Conservation (phyloP, 78 protist genomes). For the Dictyostelium brefeldianum region DNA sequence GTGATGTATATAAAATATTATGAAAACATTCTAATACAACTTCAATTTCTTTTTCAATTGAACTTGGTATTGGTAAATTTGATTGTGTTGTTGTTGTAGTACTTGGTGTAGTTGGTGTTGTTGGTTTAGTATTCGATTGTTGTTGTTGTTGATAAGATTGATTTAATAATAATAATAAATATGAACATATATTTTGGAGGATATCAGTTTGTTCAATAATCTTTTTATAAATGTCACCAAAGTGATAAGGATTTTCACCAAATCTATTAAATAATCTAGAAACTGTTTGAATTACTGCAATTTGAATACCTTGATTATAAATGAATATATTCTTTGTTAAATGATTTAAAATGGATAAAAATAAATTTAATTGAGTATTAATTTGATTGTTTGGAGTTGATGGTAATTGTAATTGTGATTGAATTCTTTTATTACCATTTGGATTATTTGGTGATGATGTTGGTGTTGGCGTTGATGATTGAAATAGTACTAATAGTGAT, state of each 20-base stretch:
- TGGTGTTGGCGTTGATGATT: neutral
- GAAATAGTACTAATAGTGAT: neutral
- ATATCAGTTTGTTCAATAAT: conserved; percentile 46
- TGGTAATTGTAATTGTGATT: conserved; percentile 19
- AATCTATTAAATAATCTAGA: conserved; percentile 17
- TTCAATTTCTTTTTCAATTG: conserved; percentile 11
- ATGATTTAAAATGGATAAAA: conserved; percentile 40
- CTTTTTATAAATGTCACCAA: conserved; percentile 28
- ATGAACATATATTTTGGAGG: conserved; percentile 21
- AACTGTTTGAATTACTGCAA: neutral
- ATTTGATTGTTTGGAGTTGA: neutral
- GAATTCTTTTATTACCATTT: neutral
- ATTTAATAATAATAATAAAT: conserved; percentile 6
- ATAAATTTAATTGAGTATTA: neutral
- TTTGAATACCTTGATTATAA: conserved; percentile 22
- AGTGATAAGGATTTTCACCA: conserved; percentile 36
- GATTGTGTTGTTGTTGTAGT: neutral
- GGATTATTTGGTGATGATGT: neutral
- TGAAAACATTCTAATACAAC: conserved; percentile 21
- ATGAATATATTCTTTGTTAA: conserved; percentile 13
- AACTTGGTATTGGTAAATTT: neutral
- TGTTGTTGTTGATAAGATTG: neutral
- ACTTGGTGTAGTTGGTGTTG: neutral
- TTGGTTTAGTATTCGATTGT: neutral
- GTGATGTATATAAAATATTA: conserved; percentile 33